Evolutionary conservation across 352 stramenopile species (phyloP).

Genomic region (Phytophthora colocasiae): DNA sequence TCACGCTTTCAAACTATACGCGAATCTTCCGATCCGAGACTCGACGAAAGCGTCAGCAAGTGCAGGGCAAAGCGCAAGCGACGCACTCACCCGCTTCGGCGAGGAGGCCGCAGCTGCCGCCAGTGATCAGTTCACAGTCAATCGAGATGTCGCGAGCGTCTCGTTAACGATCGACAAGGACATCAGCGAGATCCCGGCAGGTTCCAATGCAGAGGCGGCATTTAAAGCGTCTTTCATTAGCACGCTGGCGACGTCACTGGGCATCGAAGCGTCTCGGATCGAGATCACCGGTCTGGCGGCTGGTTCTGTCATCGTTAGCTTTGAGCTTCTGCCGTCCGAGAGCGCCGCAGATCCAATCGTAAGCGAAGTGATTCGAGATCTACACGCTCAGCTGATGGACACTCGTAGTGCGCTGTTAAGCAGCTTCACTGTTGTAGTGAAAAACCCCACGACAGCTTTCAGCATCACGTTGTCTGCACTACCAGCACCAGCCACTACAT

Average conservation of each 20-base stretch:
- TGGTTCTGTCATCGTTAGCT: constrained; percentile 75
- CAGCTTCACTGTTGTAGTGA: constrained; percentile 40
- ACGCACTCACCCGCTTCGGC: constrained; percentile 19
- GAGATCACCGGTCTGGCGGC: constrained; percentile 55
- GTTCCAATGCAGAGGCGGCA: constrained; percentile 50
- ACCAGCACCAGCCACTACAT: constrained; percentile 13
- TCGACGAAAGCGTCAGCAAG: constrained; percentile 25
- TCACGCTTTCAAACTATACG: constrained; percentile 63
- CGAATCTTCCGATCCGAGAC: constrained; percentile 48
- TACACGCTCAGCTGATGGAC: constrained; percentile 52
- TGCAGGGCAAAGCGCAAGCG: constrained; percentile 9
- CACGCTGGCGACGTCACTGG: constrained; percentile 45
- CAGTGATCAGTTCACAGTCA: constrained; percentile 48
- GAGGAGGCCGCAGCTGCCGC: constrained; percentile 39
- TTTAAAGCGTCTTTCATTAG: constrained; percentile 59
- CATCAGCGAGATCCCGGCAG: constrained; percentile 57
- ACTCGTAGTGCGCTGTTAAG: constrained; percentile 44
- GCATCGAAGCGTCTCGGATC: constrained; percentile 59
- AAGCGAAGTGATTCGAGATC: constrained; percentile 49
- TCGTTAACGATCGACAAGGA: constrained; percentile 68
- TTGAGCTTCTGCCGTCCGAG: constrained; percentile 58
- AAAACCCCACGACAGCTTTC: constrained; percentile 43
- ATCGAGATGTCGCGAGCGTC: constrained; percentile 56
- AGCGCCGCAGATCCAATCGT: constrained; percentile 57
- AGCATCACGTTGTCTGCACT: constrained; percentile 37